phyloP scores from a whole-genome alignment of 1,284 basidiomycete genomes.

The Leccinum insigne region DNA sequence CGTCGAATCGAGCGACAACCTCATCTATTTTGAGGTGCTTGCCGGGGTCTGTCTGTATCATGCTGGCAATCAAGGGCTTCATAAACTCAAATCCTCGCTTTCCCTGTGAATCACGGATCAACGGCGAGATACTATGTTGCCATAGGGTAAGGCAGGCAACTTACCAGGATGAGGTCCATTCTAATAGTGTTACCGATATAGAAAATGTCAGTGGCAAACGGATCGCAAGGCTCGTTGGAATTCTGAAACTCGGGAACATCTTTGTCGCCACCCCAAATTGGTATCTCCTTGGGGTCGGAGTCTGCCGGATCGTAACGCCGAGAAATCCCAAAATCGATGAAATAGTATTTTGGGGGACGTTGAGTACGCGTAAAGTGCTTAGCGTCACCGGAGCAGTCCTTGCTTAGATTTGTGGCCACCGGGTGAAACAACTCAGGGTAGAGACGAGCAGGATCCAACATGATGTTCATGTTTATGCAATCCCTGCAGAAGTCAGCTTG shows the following conservation, averaged over 20 bases:
- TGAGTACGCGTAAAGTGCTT: slow-evolving; percentile 17
- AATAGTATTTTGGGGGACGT: slow-evolving; percentile 17
- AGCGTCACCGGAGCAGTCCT: slow-evolving; percentile 5
- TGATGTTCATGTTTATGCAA: too few species aligned
- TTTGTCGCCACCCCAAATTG: slow-evolving; percentile 4
- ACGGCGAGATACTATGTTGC: not conserved
- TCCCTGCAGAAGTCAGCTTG: slow-evolving; percentile 11
- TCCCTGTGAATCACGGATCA: not conserved
- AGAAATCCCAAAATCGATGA: not conserved
- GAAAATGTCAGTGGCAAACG: slow-evolving; percentile 13
- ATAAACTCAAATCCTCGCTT: not conserved
- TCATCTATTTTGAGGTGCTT: not conserved
- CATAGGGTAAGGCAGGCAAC: not conserved
- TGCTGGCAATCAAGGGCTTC: not conserved
- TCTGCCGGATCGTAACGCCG: not conserved
- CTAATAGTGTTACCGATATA: slow-evolving; percentile 26
- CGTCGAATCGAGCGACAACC: not conserved
- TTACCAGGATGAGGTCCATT: slow-evolving; percentile 7
- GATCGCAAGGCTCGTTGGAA: slow-evolving; percentile 12
- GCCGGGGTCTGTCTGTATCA: not conserved
- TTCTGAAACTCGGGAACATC: slow-evolving; percentile 10
- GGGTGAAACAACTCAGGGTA: slow-evolving; percentile 19
- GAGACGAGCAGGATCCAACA: slow-evolving; percentile 24
- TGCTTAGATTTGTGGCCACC: not conserved
- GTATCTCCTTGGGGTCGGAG: not conserved